phyloP scores from a whole-genome alignment of 192 early-diverging fungal species.

The Dissophora ornata region DNA sequence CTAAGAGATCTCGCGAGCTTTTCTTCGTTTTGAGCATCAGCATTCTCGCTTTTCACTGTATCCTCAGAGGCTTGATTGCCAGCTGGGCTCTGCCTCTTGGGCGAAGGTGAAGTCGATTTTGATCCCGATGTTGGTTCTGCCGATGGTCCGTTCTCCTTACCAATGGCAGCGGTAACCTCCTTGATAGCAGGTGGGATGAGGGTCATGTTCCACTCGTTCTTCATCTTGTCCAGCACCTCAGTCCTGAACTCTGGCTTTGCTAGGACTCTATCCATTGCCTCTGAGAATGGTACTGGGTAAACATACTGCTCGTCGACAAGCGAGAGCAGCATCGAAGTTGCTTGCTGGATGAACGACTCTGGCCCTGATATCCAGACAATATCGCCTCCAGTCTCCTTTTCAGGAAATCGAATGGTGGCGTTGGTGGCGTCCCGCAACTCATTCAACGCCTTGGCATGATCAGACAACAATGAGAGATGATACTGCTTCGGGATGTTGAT shows the following conservation, averaged over 20 bases:
- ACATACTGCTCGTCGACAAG: slow-evolving; percentile 55
- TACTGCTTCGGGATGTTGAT: slow-evolving; percentile 53
- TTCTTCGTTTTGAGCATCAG: background rate
- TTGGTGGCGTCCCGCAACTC: slow-evolving; percentile 62
- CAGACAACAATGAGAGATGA: slow-evolving; percentile 37
- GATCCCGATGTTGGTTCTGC: background rate
- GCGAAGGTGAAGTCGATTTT: background rate
- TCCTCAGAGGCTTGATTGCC: no score
- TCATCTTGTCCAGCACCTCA: slow-evolving; percentile 41
- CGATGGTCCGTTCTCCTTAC: background rate
- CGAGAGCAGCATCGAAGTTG: slow-evolving; percentile 58
- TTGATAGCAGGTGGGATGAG: slow-evolving; percentile 24
- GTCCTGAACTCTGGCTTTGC: slow-evolving; percentile 47
- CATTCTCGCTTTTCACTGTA: background rate
- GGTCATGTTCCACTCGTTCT: slow-evolving; percentile 52
- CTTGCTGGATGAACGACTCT: slow-evolving; percentile 62
- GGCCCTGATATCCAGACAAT: slow-evolving; percentile 66
- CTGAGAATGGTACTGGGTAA: slow-evolving; percentile 48
- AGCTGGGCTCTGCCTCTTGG: background rate
- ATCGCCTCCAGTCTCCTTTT: slow-evolving; percentile 70
- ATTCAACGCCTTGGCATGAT: slow-evolving; percentile 38
- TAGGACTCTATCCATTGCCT: slow-evolving; percentile 46
- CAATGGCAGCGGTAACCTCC: slow-evolving; percentile 3
- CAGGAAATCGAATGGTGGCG: slow-evolving; percentile 69
- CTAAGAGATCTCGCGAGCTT: slow-evolving; percentile 41